Base-by-base conservation (phyloP, 106 monocot species). In the Platanthera guangdongensis region DNA sequence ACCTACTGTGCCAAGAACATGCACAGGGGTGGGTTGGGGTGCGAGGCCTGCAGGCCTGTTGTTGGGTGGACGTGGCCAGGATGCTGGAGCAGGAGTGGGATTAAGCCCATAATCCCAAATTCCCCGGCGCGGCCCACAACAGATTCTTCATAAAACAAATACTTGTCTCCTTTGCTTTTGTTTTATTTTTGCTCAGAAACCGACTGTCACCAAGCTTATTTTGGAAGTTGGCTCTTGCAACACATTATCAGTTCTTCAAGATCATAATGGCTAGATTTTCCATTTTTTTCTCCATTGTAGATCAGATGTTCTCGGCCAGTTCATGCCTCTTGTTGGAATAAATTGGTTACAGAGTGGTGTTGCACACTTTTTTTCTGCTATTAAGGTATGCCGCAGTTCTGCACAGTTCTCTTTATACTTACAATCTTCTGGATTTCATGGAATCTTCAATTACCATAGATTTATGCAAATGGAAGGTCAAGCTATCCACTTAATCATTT, bases 271-370 rank as follows among this genome's bases (percentile, higher is more conserved):
- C 12, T 55, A 55, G 55, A n/a, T 55, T 22, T 60, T 21, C 59
- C 59, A 19, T 7, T 19, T 67, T 11, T 67, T 39, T 67, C 63
- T 78, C n/a, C 51, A 78, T 73, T 75, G 79, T 82, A 95, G 95
- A 83, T 95, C 95, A 75, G 95, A 95, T 86, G 95, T 95, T 81
- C 95, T 95, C 81, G 95, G 95, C 65, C 95, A 92, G 59, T 89
- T 95, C 79, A 95, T 95, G 95, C 92, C 95, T 73, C 80, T 95
- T 25, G 95, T 95, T 84, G 95, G 95, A 59, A 80, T 84, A 82
- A 89, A 95, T 84, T 95, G 95, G 95, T 92, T 85, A 28, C 95
- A 95, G 71, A 86, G 77, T 71, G 95, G 95, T 52, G 95, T 95
- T 75, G 78, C 89, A 65, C 92, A 89, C 84, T 81, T 95, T 18